A percentile compares a stretch with the other conserved stretches of the same genome.
These are phyloP conservation scores for Streptanthus diversifolius DNA, from an alignment of 345 rosid species.

Conservation along the genomic window DNA sequence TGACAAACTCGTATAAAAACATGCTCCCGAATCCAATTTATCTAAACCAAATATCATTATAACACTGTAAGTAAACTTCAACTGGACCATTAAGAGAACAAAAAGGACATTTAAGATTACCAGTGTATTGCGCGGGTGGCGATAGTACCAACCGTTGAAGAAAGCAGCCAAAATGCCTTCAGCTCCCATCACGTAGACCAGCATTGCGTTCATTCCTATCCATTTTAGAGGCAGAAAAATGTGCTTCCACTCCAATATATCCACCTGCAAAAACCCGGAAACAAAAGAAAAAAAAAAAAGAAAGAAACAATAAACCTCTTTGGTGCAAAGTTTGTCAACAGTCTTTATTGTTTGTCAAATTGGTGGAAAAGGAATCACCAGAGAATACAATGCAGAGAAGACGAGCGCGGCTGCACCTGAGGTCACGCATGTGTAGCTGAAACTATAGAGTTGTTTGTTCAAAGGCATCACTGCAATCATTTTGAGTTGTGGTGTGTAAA, in stretches of 20 bases:
- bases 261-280: constrained; percentile 49
- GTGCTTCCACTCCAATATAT: constrained; percentile 44
- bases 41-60: constrained; percentile 24
- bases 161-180: constrained; percentile 86
- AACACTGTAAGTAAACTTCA: neutral
- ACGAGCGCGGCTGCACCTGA: constrained; percentile 79
- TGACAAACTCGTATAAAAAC: constrained; percentile 59
- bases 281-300: neutral
- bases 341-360: neutral
- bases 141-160: constrained; percentile 81
- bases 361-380: constrained; percentile 42
- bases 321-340: neutral
- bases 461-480: constrained; percentile 63
- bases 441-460: constrained; percentile 75
- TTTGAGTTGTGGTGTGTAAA: too few relatives aligned
- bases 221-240: constrained; percentile 66
- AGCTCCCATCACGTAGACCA: constrained; percentile 96
- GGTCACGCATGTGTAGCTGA: constrained; percentile 80
- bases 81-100: neutral
- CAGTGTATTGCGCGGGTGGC: constrained; percentile 65
- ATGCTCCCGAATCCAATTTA: constrained; percentile 65
- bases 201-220: constrained; percentile 96
- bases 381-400: constrained; percentile 57
- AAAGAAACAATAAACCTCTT: neutral
- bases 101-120: constrained; percentile 20